Evolutionary conservation across 352 stramenopile species (phyloP).

Genomic region (Aphanomyces cochlioides): DNA sequence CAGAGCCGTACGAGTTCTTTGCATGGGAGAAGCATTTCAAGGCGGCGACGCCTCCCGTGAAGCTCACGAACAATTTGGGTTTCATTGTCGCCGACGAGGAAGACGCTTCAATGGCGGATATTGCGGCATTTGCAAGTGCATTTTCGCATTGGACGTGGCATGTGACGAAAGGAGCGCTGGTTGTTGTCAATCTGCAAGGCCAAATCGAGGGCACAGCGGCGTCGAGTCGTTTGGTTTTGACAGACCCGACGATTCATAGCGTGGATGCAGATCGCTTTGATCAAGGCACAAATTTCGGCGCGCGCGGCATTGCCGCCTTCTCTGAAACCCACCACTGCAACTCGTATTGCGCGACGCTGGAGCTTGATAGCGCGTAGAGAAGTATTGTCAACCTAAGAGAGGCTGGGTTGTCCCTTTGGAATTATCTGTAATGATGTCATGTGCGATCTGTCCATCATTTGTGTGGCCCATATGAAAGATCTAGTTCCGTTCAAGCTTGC

Average conservation of each 20-base stretch:
- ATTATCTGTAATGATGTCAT: not conserved
- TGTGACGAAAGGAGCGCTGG: slow-evolving; percentile 36
- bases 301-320: slow-evolving; percentile 24
- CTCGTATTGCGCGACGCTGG: slow-evolving; percentile 5
- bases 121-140: slow-evolving; percentile 32
- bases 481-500: too few species aligned
- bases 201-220: not conserved
- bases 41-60: not conserved
- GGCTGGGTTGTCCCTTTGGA: not conserved
- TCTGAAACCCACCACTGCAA: slow-evolving; percentile 29
- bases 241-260: slow-evolving; percentile 30
- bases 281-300: slow-evolving; percentile 22
- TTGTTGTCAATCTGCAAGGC: slow-evolving; percentile 49
- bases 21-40: slow-evolving; percentile 14
- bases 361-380: not conserved
- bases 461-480: too few species aligned
- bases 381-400: not conserved
- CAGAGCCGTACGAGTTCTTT: not conserved
- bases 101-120: not conserved
- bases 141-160: slow-evolving; percentile 42
- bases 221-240: slow-evolving; percentile 11
- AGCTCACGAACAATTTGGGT: slow-evolving; percentile 44
- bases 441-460: too few species aligned
- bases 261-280: slow-evolving; percentile 12
- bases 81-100: not conserved